Base-by-base conservation (phyloP, 768 basidiomycete species). In the Tricholoma terreum region DNA sequence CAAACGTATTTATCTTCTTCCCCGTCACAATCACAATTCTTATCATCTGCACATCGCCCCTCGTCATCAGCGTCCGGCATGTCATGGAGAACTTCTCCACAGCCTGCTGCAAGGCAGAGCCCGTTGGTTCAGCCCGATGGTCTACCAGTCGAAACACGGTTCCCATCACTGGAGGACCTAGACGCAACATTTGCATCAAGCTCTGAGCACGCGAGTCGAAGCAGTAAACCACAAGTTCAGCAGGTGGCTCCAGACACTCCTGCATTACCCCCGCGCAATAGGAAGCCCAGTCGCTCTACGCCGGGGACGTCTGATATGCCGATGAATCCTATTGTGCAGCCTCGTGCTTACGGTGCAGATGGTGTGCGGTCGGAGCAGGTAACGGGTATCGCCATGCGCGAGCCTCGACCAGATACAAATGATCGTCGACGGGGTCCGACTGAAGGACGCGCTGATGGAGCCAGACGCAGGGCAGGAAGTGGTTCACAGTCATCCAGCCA, bases 141-240 rank as follows among this genome's bases (percentile, higher is more conserved):
- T 30, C 67, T 79, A 21, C 74, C 80, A 42, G 81, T 77, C 15
- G 92, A 94, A 69, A 80, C 84, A 30, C 80, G 91, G 52, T 97
- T 91, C 69, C 94, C 94, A 0, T 90, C 94, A 0, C 74, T 97
- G 40, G 94, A 96, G 67, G 89, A 90, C 58, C 75, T 95, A 6
- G 88, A 92, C 69, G 81, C 84, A 21, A 73, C 74, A 9, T 81
- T 84, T 59, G 27, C 46, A 31, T 63, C 65, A 12, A 68, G 63
- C 9, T 59, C 77, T 58, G 14, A 61, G 36, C 43, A 31, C 17
- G 48, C 60, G 12, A 58, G 56, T 48, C 52, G 43, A 14, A 55
- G 17, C 30, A 42, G 38, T 43, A 55, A 59, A 27, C 14, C 19
- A 30, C 14, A 57, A 3, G 21, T 58, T n/a, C 49, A 50, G 54